Base-by-base conservation (phyloP, 164 flowering plant genomes). In the Saururus chinensis region DNA sequence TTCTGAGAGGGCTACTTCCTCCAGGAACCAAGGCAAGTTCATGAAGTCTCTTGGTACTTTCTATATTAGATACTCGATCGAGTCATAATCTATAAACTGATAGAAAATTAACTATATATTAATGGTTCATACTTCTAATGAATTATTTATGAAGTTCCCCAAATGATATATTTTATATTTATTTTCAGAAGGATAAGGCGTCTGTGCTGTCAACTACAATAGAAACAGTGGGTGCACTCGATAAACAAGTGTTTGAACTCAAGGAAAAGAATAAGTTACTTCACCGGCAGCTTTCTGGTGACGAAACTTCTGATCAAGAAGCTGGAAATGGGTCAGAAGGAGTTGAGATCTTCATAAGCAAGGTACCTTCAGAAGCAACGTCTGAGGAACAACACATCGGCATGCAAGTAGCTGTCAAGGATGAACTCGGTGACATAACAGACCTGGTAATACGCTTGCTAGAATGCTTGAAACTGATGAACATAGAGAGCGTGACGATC, bases 1-100 rank as follows among this genome's bases (percentile, higher is more conserved):
- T 81, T 22, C 70, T 93, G 65, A 77, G 83, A 73, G 69, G 86
- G 16, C 72, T 90, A 14, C 91, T 93, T 63, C 98, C 98, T 68
- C 87, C 81, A 3, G 88, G 86, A 60, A 70, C 89, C 40, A 93
- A 93, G 96, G 98, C 88, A 78, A 10, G 41, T 20, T 53, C 40
- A 14, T 53, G 30, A 26, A 40, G n/a, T n/a, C n/a, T 30, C 37
- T 19, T 30, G 12, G 35, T 49, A 19, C n/a, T n/a, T n/a, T n/a
- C n/a, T n/a, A n/a, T n/a, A n/a, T n/a, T n/a, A n/a, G n/a, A n/a
- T n/a, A n/a, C n/a, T n/a, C n/a, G n/a, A n/a, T n/a, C n/a, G n/a
- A n/a, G n/a, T n/a, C n/a, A n/a, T n/a, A n/a, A n/a, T n/a, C n/a
- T n/a, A n/a, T n/a, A n/a, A n/a, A n/a, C n/a, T n/a, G n/a, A n/a